Base-by-base conservation (phyloP, 106 monocot genomes). In the Platanthera zijinensis region DNA sequence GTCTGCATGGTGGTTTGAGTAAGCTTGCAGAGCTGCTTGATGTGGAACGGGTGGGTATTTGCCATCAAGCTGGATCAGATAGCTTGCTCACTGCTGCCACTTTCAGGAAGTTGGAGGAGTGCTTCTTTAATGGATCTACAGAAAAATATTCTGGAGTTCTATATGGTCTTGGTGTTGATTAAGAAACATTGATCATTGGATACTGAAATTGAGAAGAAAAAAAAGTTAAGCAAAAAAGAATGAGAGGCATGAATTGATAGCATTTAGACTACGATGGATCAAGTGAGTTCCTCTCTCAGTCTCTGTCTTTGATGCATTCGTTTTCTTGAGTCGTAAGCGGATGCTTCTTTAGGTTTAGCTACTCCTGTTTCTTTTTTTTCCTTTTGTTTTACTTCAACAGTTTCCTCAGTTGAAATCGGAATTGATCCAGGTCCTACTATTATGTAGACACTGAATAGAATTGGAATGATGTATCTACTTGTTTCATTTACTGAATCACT, bases 81-180 rank as follows among this genome's bases (percentile, higher is more conserved):
- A 77, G 77, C 51, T 68, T 77, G 51, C 51, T 77, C 12, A 77
- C 77, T 47, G 77, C 77, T 48, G 56, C 50, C 51, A 67, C 77
- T 1, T 77, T 77, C 67, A 77, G 77, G 68, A 77, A 77, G 21
- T 28, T 77, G 48, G 32, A 77, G 50, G 77, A 77, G 64, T 66
- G 67, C 30, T 77, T 77, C 77, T 77, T 77, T 50, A 77, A 77
- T 68, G 77, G 77, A 50, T 66, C 63, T 25, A 77, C 66, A 9
- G 77, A 77, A 51, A 77, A 48, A 52, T 77, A 77, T 77, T 66
- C 77, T 30, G 77, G 77, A 66, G 67, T 77, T 49, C 51, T 77
- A 51, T 77, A 77, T 77, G 77, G 77, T 22, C 64, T 77, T 77
- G 77, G 68, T 50, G 77, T 68, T 67, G 77, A 77, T 48, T 70